Evolutionary conservation across 306 rosid genomes (phyloP), one percentile per base, ranked within the genome.

Genomic region (Castanopsis chinensis): DNA sequence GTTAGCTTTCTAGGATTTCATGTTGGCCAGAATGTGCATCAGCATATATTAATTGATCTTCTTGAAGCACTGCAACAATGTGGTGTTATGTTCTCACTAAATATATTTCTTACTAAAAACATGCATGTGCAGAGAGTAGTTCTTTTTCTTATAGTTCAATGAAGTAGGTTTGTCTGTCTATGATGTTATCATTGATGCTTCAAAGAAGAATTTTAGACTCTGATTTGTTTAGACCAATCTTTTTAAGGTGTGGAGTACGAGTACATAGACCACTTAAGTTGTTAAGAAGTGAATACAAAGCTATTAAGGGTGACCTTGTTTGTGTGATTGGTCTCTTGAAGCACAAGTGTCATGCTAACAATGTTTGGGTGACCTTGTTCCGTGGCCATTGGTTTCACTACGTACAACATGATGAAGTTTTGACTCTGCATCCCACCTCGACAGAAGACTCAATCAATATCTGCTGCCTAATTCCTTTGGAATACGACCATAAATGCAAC

Each of bases 381-480:
- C 20, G 98, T 92, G 54, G 99, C 99, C 49, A 88, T 95, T 57
- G 91, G 99, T 72, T 95, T 95, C 89, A 86, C 97, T 3, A 87
- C 93, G 52, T 90, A 95, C 41, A 98, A 95, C 86, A 78, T 80
- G 76, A 83, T 87, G 94, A 95, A 95, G 90, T 71, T 72, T 69
- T 91, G 97, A 97, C 98, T 95, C 72, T 90, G 80, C 71, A 17
- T 92, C 69, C 89, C 90, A 2, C 94, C 95, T 59, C 94, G 86
- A 45, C 95, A 81, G 82, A 92, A 83, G 85, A 77, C 98, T 59
- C 84, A 28, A 60, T 82, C 94, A 58, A 82, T 73, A 60, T 77
- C 90, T 7, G 51, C 90, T 28, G 75, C 88, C 74, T 94, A 71
- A 59, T 67, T 82, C 43, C 74, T 32, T 41, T 28, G n/a, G n/a